Evolutionary conservation across 1,284 basidiomycete species (phyloP).

Genomic region (Microbotryum silenes-acaulis): DNA sequence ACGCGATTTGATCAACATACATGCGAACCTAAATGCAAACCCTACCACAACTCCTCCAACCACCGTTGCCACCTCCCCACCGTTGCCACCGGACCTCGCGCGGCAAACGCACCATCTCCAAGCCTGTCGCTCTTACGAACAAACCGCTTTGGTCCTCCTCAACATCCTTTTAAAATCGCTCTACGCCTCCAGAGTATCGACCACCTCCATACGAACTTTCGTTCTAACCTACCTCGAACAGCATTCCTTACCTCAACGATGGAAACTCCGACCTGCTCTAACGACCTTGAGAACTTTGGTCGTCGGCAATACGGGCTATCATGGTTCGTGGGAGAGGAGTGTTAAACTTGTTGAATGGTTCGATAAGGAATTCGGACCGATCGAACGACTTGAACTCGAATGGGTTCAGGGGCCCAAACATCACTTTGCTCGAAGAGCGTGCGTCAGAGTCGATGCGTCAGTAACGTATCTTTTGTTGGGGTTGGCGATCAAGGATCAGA

Average conservation of each 20-base stretch:
- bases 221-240: neutral
- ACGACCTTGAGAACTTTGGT: no score
- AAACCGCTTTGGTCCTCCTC: slow-evolving; percentile 20
- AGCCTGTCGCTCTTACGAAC: slow-evolving; percentile 2
- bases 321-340: no score
- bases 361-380: no score
- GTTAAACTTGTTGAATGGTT: no score
- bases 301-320: no score
- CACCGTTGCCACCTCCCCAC: neutral
- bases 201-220: slow-evolving; percentile 2
- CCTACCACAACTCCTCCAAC: neutral
- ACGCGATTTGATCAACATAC: neutral
- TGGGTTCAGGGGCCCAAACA: no score
- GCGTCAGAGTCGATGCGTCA: no score
- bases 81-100: neutral
- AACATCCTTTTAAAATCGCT: slow-evolving; percentile 25
- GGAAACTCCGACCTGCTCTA: no score
- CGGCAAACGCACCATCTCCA: neutral
- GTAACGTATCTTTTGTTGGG: no score
- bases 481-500: no score
- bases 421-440: no score
- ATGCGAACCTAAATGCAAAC: neutral
- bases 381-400: no score
- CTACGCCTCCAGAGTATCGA: neutral
- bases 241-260: neutral